Evolutionary conservation across 2,329 filamentous ascomycete species (phyloP).

Genomic region (Davidsoniella eucalypti): DNA sequence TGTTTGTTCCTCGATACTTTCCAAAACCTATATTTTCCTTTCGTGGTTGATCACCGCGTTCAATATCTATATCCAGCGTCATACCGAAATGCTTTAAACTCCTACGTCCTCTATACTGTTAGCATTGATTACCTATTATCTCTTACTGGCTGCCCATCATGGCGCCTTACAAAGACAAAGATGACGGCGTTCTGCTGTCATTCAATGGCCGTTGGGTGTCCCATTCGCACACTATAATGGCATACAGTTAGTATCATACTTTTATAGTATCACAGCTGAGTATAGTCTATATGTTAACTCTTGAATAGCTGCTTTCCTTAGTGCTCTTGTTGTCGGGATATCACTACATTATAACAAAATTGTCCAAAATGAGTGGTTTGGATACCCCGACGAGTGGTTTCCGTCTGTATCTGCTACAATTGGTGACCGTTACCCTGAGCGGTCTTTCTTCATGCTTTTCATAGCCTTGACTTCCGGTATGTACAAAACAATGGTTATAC

Average conservation of each 20-base stretch:
- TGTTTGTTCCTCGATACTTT: too few relatives aligned
- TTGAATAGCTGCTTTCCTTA: slow-evolving; percentile 58
- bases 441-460: slow-evolving; percentile 92
- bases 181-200: slow-evolving; percentile 39
- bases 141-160: slow-evolving; percentile 17
- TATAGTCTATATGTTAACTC: background rate
- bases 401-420: slow-evolving; percentile 93
- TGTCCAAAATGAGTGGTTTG: slow-evolving; percentile 90
- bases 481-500: background rate
- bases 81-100: too few relatives aligned
- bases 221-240: slow-evolving; percentile 68
- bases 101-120: too few relatives aligned
- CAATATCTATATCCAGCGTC: too few relatives aligned
- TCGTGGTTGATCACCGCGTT: too few relatives aligned
- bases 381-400: slow-evolving; percentile 91
- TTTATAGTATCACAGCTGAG: background rate
- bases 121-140: too few relatives aligned
- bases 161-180: slow-evolving; percentile 48
- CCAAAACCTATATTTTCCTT: too few relatives aligned
- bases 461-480: slow-evolving; percentile 90
- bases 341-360: slow-evolving; percentile 90
- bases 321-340: slow-evolving; percentile 66
- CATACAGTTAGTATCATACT: slow-evolving; percentile 48
- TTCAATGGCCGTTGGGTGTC: slow-evolving; percentile 85
- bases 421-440: slow-evolving; percentile 90